Base-by-base conservation (phyloP, 2,329 filamentous ascomycete species). In the Scedosporium minutisporum region DNA sequence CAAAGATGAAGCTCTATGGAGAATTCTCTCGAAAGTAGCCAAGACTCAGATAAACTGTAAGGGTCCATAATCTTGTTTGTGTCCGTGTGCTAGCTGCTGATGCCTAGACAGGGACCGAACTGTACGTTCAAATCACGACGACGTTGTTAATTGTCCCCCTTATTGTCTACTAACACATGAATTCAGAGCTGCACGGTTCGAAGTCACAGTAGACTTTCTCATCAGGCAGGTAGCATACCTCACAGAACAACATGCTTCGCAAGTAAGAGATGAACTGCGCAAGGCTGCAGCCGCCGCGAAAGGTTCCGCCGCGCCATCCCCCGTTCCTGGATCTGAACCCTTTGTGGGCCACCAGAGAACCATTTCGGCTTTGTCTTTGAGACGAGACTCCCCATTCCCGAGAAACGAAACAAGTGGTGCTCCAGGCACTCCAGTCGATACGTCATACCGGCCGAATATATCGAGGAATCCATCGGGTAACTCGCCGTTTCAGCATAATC, bases 181-280 rank as follows among this genome's bases (percentile, higher is more conserved):
- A 23, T 25, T 4, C 67, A 89, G 88, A 71, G 91, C 90, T 57
- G 80, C 83, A 61, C 81, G 85, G 57, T 96, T 97, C 74, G 84
- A 93, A 65, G 93, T 97, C 21, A 88, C 90, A 27, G 85, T 96
- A 63, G 83, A 91, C 48, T 97, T 97, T 70, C 82, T 99, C 38
- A 84, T 97, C 16, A 91, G 96, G 72, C 92, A 99, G 75, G 92
- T 92, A 66, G 92, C 91, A 73, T 96, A 92, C 84, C 84, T 97
- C 5, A 96, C 95, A 71, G 93, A 97, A 72, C 83, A 90, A 60
- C 91, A 97, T 76, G 84, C 96, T 29, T 90, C 90, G 0, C 91
- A 97, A 72, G 90, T 97, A 58, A 86, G 91, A 67, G 92, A 90
- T 21, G 92, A 97, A 76, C 91, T 97, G 79, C 86, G 90, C 65